Percentiles rank a stretch among this genome's conserved stretches.
Conservation (phyloP, 2,329 filamentous ascomycete species). For the Epichloe glyceriae region DNA sequence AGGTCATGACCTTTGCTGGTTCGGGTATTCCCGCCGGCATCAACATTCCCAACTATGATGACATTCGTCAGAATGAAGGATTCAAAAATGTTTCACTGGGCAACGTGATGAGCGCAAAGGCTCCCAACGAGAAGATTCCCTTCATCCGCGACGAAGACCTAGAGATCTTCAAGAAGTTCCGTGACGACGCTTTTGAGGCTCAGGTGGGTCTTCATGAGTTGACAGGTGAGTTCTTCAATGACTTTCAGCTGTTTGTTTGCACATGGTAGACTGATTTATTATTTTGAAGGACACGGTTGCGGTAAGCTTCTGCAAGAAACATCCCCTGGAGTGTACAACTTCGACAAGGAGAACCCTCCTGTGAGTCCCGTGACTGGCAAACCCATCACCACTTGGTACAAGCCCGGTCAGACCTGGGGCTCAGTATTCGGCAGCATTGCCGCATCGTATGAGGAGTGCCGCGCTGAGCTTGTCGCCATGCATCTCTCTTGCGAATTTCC, state of each 20-base stretch:
- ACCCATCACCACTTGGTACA: slow-evolving; percentile 75
- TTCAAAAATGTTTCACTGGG: slow-evolving; percentile 93
- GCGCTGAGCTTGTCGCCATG: slow-evolving; percentile 91
- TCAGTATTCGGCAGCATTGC: slow-evolving; percentile 82
- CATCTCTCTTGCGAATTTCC: slow-evolving; percentile 77
- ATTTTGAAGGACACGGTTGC: slow-evolving; percentile 59
- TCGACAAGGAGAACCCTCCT: slow-evolving; percentile 70
- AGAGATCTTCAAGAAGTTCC: slow-evolving; percentile 65
- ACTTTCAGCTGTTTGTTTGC: not conserved
- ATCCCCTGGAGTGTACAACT: slow-evolving; percentile 70
- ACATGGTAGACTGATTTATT: slow-evolving; percentile 7
- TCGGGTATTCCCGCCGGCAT: slow-evolving; percentile 57
- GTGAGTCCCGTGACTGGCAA: slow-evolving; percentile 67
- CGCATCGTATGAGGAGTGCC: slow-evolving; percentile 85
- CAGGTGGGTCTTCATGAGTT: slow-evolving; percentile 93
- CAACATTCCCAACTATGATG: slow-evolving; percentile 60
- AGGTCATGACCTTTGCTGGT: slow-evolving; percentile 67
- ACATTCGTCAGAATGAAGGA: slow-evolving; percentile 68
- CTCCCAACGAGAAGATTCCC: slow-evolving; percentile 81
- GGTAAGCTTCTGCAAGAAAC: slow-evolving; percentile 92
- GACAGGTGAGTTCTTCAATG: slow-evolving; percentile 25
- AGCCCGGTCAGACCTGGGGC: slow-evolving; percentile 89
- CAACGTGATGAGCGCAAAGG: slow-evolving; percentile 84
- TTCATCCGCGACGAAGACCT: slow-evolving; percentile 75
- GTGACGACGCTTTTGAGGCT: slow-evolving; percentile 82